Conservation (phyloP, 1,139 yeast species). For the Meyerozyma guilliermondii region DNA sequence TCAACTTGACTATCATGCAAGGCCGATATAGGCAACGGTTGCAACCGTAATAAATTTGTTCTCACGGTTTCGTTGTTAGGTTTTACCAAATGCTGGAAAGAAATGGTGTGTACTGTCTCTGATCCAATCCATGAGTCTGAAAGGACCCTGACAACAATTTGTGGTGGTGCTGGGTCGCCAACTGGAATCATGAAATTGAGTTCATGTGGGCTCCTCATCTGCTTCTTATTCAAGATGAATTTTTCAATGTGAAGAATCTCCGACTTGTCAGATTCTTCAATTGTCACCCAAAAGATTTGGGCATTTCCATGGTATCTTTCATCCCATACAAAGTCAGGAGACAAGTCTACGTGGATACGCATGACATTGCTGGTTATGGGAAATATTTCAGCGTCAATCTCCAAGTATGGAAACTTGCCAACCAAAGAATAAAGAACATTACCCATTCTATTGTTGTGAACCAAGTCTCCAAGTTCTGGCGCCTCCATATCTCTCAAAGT, state of each 20-base stretch:
- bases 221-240: constrained; percentile 59
- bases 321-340: constrained; percentile 85
- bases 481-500: constrained; percentile 68
- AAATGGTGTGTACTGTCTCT: constrained; percentile 70
- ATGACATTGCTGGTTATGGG: constrained; percentile 87
- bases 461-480: constrained; percentile 81
- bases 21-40: constrained; percentile 84
- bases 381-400: constrained; percentile 75
- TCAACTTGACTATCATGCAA: constrained; percentile 67
- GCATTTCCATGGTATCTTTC: constrained; percentile 73
- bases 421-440: constrained; percentile 52
- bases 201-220: constrained; percentile 56
- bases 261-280: constrained; percentile 77
- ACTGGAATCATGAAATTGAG: constrained; percentile 92
- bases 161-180: constrained; percentile 84
- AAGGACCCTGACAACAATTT: constrained; percentile 69
- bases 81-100: constrained; percentile 84
- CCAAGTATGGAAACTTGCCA: constrained; percentile 69
- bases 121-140: constrained; percentile 92
- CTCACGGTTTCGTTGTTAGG: constrained; percentile 85
- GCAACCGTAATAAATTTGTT: constrained; percentile 72
- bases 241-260: constrained; percentile 79
- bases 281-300: constrained; percentile 88
- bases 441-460: constrained; percentile 79
- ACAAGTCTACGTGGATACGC: constrained; percentile 67